phyloP scores from a whole-genome alignment of 345 rosid species.

The Linum usitatissimum region DNA sequence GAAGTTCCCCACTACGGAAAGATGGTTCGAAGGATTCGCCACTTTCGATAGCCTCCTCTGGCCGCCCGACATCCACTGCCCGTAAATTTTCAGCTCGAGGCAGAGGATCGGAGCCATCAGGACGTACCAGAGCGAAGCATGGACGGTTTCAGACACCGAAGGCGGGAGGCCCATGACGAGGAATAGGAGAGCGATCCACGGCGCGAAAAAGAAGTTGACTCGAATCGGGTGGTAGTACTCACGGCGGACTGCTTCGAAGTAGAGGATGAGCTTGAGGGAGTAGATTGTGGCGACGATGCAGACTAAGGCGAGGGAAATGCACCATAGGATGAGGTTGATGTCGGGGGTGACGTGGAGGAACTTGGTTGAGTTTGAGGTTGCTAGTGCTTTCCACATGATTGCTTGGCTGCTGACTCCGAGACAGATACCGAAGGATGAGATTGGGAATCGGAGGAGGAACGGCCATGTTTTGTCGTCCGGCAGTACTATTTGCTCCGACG shows the following conservation, averaged over 20 bases:
- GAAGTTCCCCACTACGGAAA: conserved; percentile 73
- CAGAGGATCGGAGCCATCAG: conserved; percentile 66
- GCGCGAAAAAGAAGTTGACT: conserved; percentile 91
- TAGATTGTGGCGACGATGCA: conserved; percentile 36
- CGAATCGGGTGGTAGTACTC: conserved; percentile 81
- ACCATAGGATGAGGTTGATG: conserved; percentile 56
- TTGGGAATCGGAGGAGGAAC: conserved; percentile 65
- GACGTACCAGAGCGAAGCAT: conserved; percentile 54
- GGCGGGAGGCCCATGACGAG: conserved; percentile 70
- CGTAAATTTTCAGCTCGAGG: conserved; percentile 77
- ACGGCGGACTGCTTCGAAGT: conserved; percentile 81
- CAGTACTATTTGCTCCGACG: conserved; percentile 58
- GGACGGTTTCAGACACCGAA: conserved; percentile 32
- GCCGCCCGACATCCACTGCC: conserved; percentile 97
- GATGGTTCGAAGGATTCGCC: conserved; percentile 89
- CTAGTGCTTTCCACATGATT: conserved; percentile 71
- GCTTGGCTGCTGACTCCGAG: conserved; percentile 92
- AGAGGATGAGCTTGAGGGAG: conserved; percentile 48
- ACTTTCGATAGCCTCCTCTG: conserved; percentile 82
- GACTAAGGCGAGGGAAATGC: conserved; percentile 46
- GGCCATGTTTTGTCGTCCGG: conserved; percentile 85
- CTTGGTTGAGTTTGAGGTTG: conserved; percentile 48
- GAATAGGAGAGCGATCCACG: conserved; percentile 71
- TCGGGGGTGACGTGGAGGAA: conserved; percentile 49
- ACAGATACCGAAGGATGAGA: conserved; percentile 82